phyloP scores from a whole-genome alignment of 306 rosid genomes.

The Trifolium dubium region DNA sequence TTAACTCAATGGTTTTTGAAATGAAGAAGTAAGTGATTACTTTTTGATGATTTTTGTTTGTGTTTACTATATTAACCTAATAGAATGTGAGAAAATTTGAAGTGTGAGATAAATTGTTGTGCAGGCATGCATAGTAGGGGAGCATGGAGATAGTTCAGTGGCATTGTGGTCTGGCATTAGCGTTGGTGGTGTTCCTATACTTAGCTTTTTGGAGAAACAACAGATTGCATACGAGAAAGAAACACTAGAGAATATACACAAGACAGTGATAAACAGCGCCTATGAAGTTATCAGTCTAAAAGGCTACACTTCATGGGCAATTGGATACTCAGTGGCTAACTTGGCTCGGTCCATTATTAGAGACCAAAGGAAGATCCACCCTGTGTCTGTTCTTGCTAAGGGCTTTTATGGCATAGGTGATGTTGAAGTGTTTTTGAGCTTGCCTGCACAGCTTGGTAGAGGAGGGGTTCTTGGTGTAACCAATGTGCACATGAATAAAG shows the following conservation, averaged over 20 bases:
- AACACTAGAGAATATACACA: constrained; percentile 77
- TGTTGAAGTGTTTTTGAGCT: constrained; percentile 80
- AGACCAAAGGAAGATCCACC: constrained; percentile 87
- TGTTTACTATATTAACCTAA: not conserved
- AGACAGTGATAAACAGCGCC: constrained; percentile 63
- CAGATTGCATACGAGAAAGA: constrained; percentile 74
- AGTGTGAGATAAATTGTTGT: not conserved
- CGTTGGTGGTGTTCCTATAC: constrained; percentile 81
- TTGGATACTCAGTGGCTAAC: constrained; percentile 83
- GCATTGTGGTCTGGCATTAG: constrained; percentile 93
- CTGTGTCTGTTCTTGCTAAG: constrained; percentile 69
- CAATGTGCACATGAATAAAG: constrained; percentile 68
- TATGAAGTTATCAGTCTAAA: constrained; percentile 83
- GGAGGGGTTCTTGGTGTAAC: constrained; percentile 80
- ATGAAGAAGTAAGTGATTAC: not conserved
- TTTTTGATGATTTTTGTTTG: not conserved
- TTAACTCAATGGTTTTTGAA: not conserved
- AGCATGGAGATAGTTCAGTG: constrained; percentile 97
- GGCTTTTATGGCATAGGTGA: constrained; percentile 71
- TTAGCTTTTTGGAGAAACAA: constrained; percentile 74
- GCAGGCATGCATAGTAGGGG: constrained; percentile 89
- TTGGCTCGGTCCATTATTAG: constrained; percentile 68
- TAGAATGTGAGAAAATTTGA: not conserved
- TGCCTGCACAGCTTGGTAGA: constrained; percentile 79
- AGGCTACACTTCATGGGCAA: constrained; percentile 96